Conservation (phyloP, 1,139 yeast genomes). For the Blastobotrys apis region DNA sequence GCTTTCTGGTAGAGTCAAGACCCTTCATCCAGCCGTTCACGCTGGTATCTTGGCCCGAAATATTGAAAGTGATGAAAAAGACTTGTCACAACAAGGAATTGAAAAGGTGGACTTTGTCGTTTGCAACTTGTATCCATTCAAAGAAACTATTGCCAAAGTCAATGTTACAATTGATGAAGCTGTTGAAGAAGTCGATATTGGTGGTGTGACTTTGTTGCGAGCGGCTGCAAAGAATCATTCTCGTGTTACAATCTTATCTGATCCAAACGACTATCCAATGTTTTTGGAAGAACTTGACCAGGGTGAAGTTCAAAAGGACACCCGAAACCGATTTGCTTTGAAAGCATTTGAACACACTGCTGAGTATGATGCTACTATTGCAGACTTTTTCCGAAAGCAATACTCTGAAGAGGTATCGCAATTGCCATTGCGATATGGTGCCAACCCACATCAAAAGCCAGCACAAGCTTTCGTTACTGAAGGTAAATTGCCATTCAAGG, state of each 20-base stretch:
- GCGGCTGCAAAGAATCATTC: constrained; percentile 99
- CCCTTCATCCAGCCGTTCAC: constrained; percentile 97
- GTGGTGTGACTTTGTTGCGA: constrained; percentile 94
- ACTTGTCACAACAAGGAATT: constrained; percentile 79
- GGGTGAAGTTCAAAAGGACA: constrained; percentile 67
- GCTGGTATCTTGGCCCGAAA: constrained; percentile 96
- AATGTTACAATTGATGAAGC: constrained; percentile 97
- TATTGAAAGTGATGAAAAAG: constrained; percentile 83
- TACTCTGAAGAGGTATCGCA: constrained; percentile 87
- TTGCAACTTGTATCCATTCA: constrained; percentile 96
- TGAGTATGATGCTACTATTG: constrained; percentile 90
- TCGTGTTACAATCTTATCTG: constrained; percentile 90
- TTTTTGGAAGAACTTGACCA: constrained; percentile 79
- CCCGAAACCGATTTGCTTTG: constrained; percentile 81
- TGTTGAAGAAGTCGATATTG: constrained; percentile 96
- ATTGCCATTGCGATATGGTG: constrained; percentile 94
- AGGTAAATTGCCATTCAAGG: constrained; percentile 92
- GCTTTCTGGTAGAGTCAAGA: constrained; percentile 97
- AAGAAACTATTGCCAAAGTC: constrained; percentile 92
- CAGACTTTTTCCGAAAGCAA: constrained; percentile 96
- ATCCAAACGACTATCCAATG: constrained; percentile 85
- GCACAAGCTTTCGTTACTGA: constrained; percentile 90
- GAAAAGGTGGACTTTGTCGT: constrained; percentile 95
- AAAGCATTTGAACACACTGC: constrained; percentile 99
- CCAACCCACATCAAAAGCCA: constrained; percentile 98